Base-by-base conservation (phyloP, 352 stramenopile genomes). In the Blastocystis sp. region DNA sequence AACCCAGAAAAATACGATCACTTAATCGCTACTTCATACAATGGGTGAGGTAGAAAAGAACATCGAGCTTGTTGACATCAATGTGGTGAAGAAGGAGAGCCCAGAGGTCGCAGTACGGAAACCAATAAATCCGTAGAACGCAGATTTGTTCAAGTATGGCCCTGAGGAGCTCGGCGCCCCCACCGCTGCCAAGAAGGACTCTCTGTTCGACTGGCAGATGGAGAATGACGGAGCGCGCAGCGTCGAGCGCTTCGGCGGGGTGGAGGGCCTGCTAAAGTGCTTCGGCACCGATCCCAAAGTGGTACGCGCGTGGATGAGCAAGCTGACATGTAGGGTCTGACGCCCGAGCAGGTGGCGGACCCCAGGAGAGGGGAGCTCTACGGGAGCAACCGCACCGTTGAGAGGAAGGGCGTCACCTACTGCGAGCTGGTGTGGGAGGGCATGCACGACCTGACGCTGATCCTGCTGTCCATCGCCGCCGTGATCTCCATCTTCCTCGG, bases 401-500 rank as follows among this genome's bases (percentile, higher is more conserved):
- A 70, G 63, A 42, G 63, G 14, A 45, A 70, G 63, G n/a, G 3
- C 9, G 63, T 43, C 6, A 70, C 63, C n/a, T 70, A 70, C 54
- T 90, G 54, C 24, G 91, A 92, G 88, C 91, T 96, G 61, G 94
- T 96, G 89, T 94, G 93, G 90, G 93, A 95, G 87, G 93, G 93
- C 3, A 94, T 95, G 89, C 91, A 96, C 76, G 94, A 97, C 90
- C 92, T 93, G 19, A 96, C 93, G n/a, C 93, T 96, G 60, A 92
- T 95, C 38, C 92, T 96, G n/a, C 89, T 97, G 70, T 94, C 63
- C 21, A 82, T 89, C 14, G 93, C 93, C 28, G 93, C 93, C 10
- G 79, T 93, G 61, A 91, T 96, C 19, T 95, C 93, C 9, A 91
- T 95, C 76, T 89, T 94, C 48, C 87, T 95, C 38, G 91, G 92